Base-by-base conservation (phyloP, 768 basidiomycete genomes). In the Tulasnella sp. region DNA sequence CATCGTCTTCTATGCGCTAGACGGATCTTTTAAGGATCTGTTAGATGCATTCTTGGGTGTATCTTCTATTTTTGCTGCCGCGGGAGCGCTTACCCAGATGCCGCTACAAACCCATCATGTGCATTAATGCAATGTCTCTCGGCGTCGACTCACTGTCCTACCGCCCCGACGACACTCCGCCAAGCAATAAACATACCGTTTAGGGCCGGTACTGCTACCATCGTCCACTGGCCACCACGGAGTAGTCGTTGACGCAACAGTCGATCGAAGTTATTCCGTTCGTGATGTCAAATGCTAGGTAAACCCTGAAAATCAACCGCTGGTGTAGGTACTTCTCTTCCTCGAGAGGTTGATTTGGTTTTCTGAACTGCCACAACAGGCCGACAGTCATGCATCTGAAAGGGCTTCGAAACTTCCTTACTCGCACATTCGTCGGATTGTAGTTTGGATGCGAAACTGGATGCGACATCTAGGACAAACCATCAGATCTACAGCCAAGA, bases 391-490 rank as follows among this genome's bases (percentile, higher is more conserved):
- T 28, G 34, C 64, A 16, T 37, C 18, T 3, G 64, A 37, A 37
- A 28, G 28, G 31, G 34, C 64, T 37, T 69, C 64, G 4, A 12
- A 54, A 37, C 64, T 69, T 69, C 64, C 31, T 34, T 4, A 31
- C 64, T 8, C 64, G 64, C 64, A 69, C 64, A 69, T 69, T 69
- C 28, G 64, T 69, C 64, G 64, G 64, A 69, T 69, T 69, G 31
- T 18, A 69, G 16, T 34, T 69, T 16, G n/a, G n/a, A n/a, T n/a
- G n/a, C n/a, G n/a, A 37, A 28, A 18, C 28, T 69, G 34, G 37
- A 69, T 28, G 31, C 34, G 34, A 69, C 3, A 28, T 28, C 64
- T 11, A 18, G 11, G 4, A 34, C 34, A 31, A 14, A 37, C 64
- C 18, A 18, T 24, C 16, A 18, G 1, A 16, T 69, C 31, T 31